Conservation (phyloP, 352 stramenopile species). For the Pilasporangium apinafurcum region DNA sequence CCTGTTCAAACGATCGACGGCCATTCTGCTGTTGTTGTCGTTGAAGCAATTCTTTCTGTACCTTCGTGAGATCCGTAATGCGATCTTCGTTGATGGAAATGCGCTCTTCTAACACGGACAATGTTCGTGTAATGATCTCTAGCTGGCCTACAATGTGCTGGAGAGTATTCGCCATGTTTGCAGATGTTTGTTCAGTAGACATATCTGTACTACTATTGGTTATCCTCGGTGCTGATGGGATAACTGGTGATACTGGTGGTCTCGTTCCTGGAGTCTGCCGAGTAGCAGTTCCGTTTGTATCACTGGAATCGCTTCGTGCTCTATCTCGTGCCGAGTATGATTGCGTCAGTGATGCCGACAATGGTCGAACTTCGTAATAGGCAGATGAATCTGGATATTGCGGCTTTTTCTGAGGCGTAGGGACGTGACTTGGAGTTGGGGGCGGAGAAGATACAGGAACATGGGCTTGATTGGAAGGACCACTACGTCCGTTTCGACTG, state of each 20-base stretch:
- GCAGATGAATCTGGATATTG: conserved; percentile 20
- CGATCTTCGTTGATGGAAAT: conserved; percentile 82
- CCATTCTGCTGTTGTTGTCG: conserved; percentile 25
- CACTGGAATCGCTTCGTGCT: background rate
- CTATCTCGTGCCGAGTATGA: background rate
- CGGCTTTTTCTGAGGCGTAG: conserved; percentile 33
- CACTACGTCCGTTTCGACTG: background rate
- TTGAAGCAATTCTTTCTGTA: conserved; percentile 55
- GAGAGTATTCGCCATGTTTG: conserved; percentile 50
- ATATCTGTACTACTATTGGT: too few species aligned
- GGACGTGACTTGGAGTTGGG: conserved; percentile 26
- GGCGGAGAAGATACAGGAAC: conserved; percentile 14
- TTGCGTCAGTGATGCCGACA: background rate
- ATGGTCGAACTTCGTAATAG: conserved; percentile 24
- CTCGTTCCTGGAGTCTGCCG: background rate
- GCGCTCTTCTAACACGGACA: conserved; percentile 79
- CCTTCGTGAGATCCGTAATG: conserved; percentile 50
- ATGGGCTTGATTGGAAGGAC: background rate
- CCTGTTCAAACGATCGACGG: conserved; percentile 1
- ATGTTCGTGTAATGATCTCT: conserved; percentile 83
- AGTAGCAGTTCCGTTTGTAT: background rate
- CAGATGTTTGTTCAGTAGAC: background rate
- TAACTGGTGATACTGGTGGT: background rate
- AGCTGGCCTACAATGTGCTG: conserved; percentile 88
- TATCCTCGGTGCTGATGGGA: background rate